Evolutionary conservation across 768 basidiomycete species (phyloP).

Genomic region (Lactifluus volemus): DNA sequence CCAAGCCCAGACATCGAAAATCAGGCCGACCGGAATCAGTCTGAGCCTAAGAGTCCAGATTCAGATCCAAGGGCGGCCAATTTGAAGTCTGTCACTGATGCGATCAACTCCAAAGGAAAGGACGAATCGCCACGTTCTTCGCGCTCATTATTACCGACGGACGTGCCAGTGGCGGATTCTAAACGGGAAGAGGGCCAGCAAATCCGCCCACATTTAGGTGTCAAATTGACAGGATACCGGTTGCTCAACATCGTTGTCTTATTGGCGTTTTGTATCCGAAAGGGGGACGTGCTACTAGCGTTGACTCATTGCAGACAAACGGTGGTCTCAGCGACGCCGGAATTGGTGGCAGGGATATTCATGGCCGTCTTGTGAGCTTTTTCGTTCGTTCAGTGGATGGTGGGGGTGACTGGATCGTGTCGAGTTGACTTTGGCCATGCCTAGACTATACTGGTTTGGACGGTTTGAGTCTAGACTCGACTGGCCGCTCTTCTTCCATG

Average conservation of each 20-base stretch:
- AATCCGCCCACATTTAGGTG: not conserved
- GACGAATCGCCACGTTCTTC: not conserved
- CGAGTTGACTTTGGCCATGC: not conserved
- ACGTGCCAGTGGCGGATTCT: not conserved
- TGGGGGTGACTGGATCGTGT: not conserved
- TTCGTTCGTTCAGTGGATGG: not conserved
- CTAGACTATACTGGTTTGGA: not conserved
- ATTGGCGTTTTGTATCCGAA: not conserved
- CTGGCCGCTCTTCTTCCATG: too few relatives aligned
- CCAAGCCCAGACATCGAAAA: too few relatives aligned
- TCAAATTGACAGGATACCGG: not conserved
- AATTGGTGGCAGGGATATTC: not conserved
- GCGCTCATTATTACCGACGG: not conserved
- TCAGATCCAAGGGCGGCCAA: too few relatives aligned
- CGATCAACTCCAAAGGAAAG: too few relatives aligned
- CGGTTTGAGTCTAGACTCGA: not conserved
- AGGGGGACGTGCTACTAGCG: not conserved
- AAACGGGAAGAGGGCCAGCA: not conserved
- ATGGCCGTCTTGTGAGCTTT: not conserved
- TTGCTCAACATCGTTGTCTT: not conserved
- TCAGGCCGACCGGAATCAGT: too few relatives aligned
- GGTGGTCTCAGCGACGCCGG: not conserved
- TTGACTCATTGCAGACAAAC: not conserved
- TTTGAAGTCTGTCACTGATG: too few relatives aligned
- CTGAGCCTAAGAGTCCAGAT: too few relatives aligned